Base-by-base conservation (phyloP, 2,329 filamentous ascomycete genomes). In the Orbilia brochopaga region DNA sequence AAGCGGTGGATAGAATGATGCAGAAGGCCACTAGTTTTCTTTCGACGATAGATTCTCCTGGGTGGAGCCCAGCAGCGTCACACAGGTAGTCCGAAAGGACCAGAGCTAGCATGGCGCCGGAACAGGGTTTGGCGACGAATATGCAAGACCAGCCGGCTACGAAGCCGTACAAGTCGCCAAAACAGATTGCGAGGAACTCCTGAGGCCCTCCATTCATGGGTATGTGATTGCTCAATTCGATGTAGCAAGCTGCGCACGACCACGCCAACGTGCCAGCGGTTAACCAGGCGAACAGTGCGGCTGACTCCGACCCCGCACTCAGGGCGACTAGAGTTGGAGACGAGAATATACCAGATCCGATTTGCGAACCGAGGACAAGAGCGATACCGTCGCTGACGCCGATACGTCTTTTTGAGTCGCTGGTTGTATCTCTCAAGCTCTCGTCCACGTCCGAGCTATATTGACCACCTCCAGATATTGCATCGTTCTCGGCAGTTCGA, bases 291-390 rank as follows among this genome's bases (percentile, higher is more conserved):
- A 81, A 73, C 23, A 83, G 73, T 13, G 79, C 80, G n/a, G 78
- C 77, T 17, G 79, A 80, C 0, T 82, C 81, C 1, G 81, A 81
- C 4, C 79, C 76, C 21, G 82, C 80, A 69, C 82, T 79, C 69
- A 78, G 79, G 67, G 80, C 79, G 40, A 83, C 79, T 60, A 80
- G 79, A 17, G 80, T 78, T 4, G 81, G 82, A 2, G 80, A 79
- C 10, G 81, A 80, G 74, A 83, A 83, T 40, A 83, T 82, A 7
- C 82, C 82, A 8, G 80, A 81, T 5, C 82, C 82, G 65, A 83
- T 82, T 75, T 83, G 81, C 7, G 83, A 76, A 42, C 81, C 79
- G 64, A 83, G 79, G n/a, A 83, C 78, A 15, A 83, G 78, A 21
- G 80, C 79, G 65, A 83, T 78, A 56, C 78, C 75, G 61, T 79